phyloP scores from a whole-genome alignment of 2,329 filamentous ascomycete genomes.

The Claviceps arundinis region DNA sequence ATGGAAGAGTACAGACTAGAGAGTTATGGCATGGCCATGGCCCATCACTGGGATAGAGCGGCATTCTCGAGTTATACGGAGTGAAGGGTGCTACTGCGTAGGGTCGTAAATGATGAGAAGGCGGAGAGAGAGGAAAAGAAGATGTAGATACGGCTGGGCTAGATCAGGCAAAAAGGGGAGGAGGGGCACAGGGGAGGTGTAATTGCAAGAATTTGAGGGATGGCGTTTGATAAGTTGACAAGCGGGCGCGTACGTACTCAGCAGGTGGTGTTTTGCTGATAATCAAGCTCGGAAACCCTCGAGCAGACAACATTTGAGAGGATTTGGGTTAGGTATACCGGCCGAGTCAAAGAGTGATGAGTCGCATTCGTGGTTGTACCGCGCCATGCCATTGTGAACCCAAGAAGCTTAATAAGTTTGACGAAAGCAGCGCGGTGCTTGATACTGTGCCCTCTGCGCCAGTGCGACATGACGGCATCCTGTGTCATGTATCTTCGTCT shows the following conservation, averaged over 20 bases:
- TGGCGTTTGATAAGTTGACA: not conserved
- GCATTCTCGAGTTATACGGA: too few relatives aligned
- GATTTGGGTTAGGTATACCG: too few relatives aligned
- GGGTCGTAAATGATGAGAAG: not conserved
- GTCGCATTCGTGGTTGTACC: too few relatives aligned
- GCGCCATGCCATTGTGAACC: too few relatives aligned
- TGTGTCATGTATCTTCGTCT: too few relatives aligned
- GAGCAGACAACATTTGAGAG: not conserved
- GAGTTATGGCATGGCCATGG: not conserved
- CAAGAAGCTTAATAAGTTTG: too few relatives aligned
- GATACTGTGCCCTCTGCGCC: too few relatives aligned
- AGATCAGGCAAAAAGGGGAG: not conserved
- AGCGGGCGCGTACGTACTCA: not conserved
- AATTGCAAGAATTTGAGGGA: not conserved
- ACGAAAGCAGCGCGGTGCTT: too few relatives aligned
- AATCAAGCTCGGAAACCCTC: not conserved
- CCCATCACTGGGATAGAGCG: not conserved
- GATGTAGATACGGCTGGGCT: not conserved
- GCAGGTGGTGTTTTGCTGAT: not conserved
- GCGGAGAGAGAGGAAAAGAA: not conserved
- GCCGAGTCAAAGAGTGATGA: too few relatives aligned
- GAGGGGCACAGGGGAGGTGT: not conserved
- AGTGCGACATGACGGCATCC: too few relatives aligned
- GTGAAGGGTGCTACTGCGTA: too few relatives aligned
- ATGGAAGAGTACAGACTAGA: not conserved